phyloP scores from a whole-genome alignment of 805 yeast species.

The Geotrichum ghanense region DNA sequence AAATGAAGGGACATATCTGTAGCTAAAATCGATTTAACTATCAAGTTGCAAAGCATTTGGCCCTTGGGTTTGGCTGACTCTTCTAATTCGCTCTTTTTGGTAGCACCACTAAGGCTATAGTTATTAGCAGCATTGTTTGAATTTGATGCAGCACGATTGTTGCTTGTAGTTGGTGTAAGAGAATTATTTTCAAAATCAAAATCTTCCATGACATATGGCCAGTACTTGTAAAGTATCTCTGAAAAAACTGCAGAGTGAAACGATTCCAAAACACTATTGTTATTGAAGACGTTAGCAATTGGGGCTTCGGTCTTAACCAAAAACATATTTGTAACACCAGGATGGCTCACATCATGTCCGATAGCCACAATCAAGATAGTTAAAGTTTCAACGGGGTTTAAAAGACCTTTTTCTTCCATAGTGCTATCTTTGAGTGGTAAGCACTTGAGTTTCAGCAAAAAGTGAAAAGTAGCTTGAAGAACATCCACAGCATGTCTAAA shows the following conservation, averaged over 20 bases:
- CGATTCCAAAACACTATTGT: constrained; percentile 66
- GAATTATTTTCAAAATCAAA: constrained; percentile 18
- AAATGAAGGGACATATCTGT: constrained; percentile 93
- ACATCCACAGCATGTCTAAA: constrained; percentile 95
- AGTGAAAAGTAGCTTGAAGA: constrained; percentile 74
- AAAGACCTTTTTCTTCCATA: neutral
- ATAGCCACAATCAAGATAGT: constrained; percentile 68
- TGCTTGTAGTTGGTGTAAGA: too few species aligned
- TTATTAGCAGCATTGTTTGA: too few species aligned
- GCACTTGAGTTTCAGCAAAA: constrained; percentile 27
- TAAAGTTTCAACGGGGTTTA: constrained; percentile 36
- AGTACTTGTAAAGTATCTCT: constrained; percentile 37
- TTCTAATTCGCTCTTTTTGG: too few species aligned
- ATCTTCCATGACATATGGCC: constrained; percentile 28
- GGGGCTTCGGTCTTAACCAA: constrained; percentile 50
- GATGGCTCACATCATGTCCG: constrained; percentile 96
- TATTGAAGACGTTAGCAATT: constrained; percentile 48
- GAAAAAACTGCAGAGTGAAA: constrained; percentile 64
- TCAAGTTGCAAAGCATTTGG: constrained; percentile 12
- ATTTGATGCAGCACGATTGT: too few species aligned
- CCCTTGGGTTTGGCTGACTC: too few species aligned
- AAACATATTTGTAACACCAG: constrained; percentile 82
- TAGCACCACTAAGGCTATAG: too few species aligned
- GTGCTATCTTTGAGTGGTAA: constrained; percentile 20
- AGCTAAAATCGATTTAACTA: constrained; percentile 45